phyloP scores from a whole-genome alignment of 441 rosid species.

The Pelargonium australe region DNA sequence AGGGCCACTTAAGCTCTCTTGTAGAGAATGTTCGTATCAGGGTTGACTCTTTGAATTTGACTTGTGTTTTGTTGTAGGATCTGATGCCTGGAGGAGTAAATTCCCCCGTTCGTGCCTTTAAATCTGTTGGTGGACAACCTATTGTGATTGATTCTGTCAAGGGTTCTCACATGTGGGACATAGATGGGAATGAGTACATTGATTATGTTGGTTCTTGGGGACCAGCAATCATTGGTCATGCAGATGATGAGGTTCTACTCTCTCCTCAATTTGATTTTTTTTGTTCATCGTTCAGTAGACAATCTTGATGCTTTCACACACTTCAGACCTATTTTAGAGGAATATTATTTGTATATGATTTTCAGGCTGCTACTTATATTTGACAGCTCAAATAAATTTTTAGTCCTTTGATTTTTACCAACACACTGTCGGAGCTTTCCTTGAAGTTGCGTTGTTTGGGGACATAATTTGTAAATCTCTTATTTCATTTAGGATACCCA shows the following conservation, averaged over 20 bases:
- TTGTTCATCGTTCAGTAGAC: background rate
- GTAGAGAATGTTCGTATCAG: background rate
- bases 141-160: constrained; percentile 78
- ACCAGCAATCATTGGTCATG: constrained; percentile 95
- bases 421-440: too few species aligned
- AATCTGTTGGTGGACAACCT: constrained; percentile 93
- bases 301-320: background rate
- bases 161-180: constrained; percentile 91
- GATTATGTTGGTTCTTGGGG: constrained; percentile 96
- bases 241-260: constrained; percentile 69
- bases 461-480: background rate
- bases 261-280: background rate
- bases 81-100: constrained; percentile 97
- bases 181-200: constrained; percentile 91
- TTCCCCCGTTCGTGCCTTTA: constrained; percentile 96
- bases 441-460: background rate
- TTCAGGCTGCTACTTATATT: background rate
- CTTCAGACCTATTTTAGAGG: background rate
- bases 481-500: background rate
- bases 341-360: background rate
- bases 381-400: background rate
- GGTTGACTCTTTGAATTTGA: constrained; percentile 2
- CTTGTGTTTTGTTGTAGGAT: constrained; percentile 39
- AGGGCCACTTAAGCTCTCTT: background rate
- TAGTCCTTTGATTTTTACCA: background rate